These are phyloP conservation scores for Naganishia friedmannii DNA, from an alignment of 768 basidiomycete species.

Conservation along the genomic window DNA sequence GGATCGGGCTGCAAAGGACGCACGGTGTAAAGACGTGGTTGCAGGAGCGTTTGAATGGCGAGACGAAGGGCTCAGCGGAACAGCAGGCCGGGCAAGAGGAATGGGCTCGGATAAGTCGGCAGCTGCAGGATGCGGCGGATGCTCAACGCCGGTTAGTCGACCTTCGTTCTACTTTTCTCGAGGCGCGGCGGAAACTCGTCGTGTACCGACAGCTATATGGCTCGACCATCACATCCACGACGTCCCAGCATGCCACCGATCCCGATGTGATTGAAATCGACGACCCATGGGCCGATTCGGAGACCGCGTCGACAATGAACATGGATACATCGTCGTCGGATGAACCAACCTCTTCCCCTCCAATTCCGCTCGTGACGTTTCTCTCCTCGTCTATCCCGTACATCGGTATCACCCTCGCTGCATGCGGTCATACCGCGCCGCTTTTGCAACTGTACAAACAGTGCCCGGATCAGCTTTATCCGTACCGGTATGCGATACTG, in stretches of 20 bases:
- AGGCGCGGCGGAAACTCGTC: slow-evolving; percentile 62
- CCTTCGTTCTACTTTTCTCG: slow-evolving; percentile 63
- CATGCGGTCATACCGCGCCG: slow-evolving; percentile 61
- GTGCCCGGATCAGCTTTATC: slow-evolving; percentile 64
- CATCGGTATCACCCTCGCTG: slow-evolving; percentile 66
- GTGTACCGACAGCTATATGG: slow-evolving; percentile 51
- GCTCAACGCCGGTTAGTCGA: not conserved
- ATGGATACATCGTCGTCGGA: slow-evolving; percentile 34
- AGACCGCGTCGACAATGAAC: slow-evolving; percentile 42
- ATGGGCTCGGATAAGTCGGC: slow-evolving; percentile 67
- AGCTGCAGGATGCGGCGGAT: not conserved
- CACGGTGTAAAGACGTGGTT: slow-evolving; percentile 53
- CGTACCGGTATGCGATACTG: slow-evolving; percentile 67
- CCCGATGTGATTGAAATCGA: slow-evolving; percentile 55
- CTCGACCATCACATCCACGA: slow-evolving; percentile 38
- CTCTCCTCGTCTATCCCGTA: slow-evolving; percentile 61
- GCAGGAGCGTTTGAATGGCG: slow-evolving; percentile 3
- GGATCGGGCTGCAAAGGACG: slow-evolving; percentile 66
- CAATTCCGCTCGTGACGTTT: slow-evolving; percentile 61
- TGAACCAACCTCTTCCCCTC: not conserved
- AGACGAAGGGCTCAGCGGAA: slow-evolving; percentile 33
- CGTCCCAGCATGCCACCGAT: slow-evolving; percentile 36
- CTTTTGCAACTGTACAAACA: slow-evolving; percentile 62
- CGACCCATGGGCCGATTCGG: slow-evolving; percentile 70
- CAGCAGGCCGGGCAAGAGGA: slow-evolving; percentile 59